phyloP scores from a whole-genome alignment of 148 eudicot species.

The Silene conica region DNA sequence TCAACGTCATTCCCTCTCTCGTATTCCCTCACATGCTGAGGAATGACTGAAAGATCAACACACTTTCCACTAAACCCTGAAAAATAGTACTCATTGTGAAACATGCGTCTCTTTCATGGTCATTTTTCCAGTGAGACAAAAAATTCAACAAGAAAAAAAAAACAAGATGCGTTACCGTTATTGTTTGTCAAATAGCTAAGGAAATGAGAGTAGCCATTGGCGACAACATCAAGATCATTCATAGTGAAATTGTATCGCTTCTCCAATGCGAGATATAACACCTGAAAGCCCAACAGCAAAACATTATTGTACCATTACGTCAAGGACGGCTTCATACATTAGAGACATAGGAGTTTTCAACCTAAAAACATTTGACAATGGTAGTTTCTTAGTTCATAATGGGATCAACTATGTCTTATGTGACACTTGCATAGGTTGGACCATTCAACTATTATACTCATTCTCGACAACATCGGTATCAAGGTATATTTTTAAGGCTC shows the following conservation, averaged over 20 bases:
- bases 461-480: not conserved
- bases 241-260: constrained; percentile 83
- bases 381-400: no score
- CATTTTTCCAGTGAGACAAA: not conserved
- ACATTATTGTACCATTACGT: not conserved
- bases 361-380: no score
- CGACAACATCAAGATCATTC: constrained; percentile 70
- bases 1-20: constrained; percentile 76
- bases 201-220: constrained; percentile 80
- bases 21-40: constrained; percentile 66
- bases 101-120: constrained; percentile 10
- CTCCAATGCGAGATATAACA: constrained; percentile 75
- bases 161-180: constrained; percentile 26
- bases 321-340: not conserved
- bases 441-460: not conserved
- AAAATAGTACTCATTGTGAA: constrained; percentile 12
- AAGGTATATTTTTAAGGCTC: not conserved
- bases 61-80: constrained; percentile 54
- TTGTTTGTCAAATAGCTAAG: constrained; percentile 44
- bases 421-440: not conserved
- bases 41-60: constrained; percentile 61
- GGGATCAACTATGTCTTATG: no score
- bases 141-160: not conserved
- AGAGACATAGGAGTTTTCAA: not conserved
- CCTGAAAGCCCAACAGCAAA: constrained; percentile 32